Base-by-base conservation (phyloP, 345 rosid species). In the Crucihimalaya himalaica region DNA sequence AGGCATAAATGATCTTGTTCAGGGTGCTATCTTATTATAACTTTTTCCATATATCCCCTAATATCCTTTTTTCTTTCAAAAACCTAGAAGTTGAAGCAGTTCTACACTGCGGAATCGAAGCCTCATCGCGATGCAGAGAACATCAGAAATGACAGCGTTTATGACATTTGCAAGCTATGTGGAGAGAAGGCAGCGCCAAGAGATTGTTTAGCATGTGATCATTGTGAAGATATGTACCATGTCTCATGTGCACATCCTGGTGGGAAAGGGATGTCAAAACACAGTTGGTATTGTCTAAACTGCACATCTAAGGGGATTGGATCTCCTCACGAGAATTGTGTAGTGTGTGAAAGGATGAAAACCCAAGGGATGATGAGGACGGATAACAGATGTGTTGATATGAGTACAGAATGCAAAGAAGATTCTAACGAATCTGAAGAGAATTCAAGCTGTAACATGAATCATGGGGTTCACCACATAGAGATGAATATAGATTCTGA, bases 221-320 rank as follows among this genome's bases (percentile, higher is more conserved):
- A 93, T 31, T 95, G 99, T 12, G 97, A 92, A 78, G 90, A 86
- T 63, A 83, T 84, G 74, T 89, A 86, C 80, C 99, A 92, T 73
- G 83, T 92, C 79, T 78, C 89, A 61, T 95, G 98, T 73, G 89
- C 86, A 58, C 80, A 86, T 63, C 96, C 96, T 35, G 88, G 88
- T 61, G 83, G 85, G 63, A 80, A 80, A 58, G 86, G 81, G 79
- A 88, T 86, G 66, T 87, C 92, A 16, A 85, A 77, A 0, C 82
- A 53, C 75, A 85, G 79, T 42, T 95, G 98, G 99, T 90, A 87
- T 71, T 95, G 99, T 78, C 75, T 72, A 29, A 78, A 58, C 73
- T 95, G 99, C 84, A 77, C 78, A 34, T 68, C 83, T 56, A 68
- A 73, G 32, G 96, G 91, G 80, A 76, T 84, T 53, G 85, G 86